Evolutionary conservation across 441 rosid species (phyloP).

Genomic region (Pelargonium australe): DNA sequence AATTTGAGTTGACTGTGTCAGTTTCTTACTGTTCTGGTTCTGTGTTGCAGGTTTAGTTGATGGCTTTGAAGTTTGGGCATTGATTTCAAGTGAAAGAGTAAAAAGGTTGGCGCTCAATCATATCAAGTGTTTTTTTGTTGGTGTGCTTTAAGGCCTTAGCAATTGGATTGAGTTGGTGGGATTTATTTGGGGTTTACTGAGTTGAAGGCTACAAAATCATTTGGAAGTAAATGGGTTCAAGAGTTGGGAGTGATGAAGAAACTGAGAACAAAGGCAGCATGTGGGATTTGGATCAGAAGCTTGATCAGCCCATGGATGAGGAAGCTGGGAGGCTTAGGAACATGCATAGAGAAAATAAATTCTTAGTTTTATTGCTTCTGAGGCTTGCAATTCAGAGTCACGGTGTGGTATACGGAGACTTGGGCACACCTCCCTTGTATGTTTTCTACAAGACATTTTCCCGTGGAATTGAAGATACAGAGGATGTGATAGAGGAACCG

Average conservation of each 20-base stretch:
- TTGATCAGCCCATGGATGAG: conserved; percentile 97
- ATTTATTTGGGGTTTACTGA: neutral
- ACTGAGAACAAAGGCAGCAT: conserved; percentile 61
- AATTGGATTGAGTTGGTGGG: neutral
- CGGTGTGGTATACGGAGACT: conserved; percentile 87
- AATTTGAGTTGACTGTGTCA: neutral
- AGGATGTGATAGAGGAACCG: conserved; percentile 58
- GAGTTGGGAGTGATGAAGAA: conserved; percentile 54
- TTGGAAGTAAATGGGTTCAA: conserved; percentile 40
- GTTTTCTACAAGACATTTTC: conserved; percentile 93
- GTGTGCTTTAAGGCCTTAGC: neutral
- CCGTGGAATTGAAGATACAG: conserved; percentile 52
- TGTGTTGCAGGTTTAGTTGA: neutral
- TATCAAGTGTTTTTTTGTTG: neutral
- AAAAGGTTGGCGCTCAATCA: neutral
- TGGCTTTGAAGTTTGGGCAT: neutral
- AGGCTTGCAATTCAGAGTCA: conserved; percentile 84
- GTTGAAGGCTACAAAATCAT: neutral
- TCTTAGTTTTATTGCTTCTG: conserved; percentile 59
- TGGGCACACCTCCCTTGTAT: conserved; percentile 87
- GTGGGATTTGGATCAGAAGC: conserved; percentile 97
- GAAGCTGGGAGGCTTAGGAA: conserved; percentile 85
- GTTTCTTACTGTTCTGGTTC: neutral
- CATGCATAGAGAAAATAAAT: conserved; percentile 85
- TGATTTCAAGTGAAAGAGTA: neutral